phyloP scores from a whole-genome alignment of 192 early-diverging fungal genomes.

The Podila verticillata region DNA sequence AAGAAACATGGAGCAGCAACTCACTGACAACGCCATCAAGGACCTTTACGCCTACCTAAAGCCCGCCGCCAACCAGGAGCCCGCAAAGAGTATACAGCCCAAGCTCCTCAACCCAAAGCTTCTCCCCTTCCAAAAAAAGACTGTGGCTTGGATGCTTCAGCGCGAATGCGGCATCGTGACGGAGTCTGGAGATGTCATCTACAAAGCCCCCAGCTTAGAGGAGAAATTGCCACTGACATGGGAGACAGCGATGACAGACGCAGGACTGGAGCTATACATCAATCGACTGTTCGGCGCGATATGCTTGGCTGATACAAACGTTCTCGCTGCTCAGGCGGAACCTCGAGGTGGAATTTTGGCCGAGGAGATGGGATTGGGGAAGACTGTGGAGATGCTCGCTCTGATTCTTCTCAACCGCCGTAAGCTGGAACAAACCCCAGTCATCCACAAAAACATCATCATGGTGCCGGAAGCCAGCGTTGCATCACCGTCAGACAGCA shows the following conservation, averaged over 20 bases:
- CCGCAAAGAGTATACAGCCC: conserved; percentile 16
- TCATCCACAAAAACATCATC: too few species aligned
- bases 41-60: conserved; percentile 26
- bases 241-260: conserved; percentile 7
- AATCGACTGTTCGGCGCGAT: conserved; percentile 21
- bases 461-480: too few species aligned
- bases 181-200: conserved; percentile 11
- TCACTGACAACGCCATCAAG: conserved; percentile 23
- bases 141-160: conserved; percentile 25
- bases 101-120: conserved; percentile 4
- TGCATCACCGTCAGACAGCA: too few species aligned
- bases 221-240: conserved; percentile 35
- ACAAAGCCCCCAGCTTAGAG: conserved; percentile 4
- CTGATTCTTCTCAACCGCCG: conserved; percentile 61
- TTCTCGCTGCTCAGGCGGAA: neutral
- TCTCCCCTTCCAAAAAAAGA: conserved; percentile 21
- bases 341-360: conserved; percentile 58
- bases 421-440: neutral
- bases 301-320: neutral
- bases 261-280: conserved; percentile 1
- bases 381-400: conserved; percentile 72
- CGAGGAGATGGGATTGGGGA: conserved; percentile 77
- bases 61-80: neutral
- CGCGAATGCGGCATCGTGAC: conserved; percentile 21
- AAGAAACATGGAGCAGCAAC: neutral